A percentile compares a stretch with the other conserved stretches of the same genome.
Conservation (phyloP, 2,329 filamentous ascomycete species). For the Xylaria hypoxylon region DNA sequence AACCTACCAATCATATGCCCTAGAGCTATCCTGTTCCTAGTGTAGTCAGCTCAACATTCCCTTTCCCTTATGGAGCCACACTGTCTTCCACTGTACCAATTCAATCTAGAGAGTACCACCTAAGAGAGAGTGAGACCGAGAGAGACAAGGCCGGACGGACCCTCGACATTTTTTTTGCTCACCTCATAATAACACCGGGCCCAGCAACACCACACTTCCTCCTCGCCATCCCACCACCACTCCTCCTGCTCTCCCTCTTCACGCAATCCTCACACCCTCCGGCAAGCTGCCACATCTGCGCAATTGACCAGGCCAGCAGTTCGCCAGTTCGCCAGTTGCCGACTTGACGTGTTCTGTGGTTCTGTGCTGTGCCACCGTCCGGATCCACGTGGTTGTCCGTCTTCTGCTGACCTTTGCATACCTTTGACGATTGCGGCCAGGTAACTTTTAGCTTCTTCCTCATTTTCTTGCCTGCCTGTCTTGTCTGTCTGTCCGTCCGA, state of each 20-base stretch:
- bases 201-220: constrained; percentile 24
- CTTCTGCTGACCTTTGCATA: constrained; percentile 26
- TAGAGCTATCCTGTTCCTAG: constrained; percentile 22
- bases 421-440: constrained; percentile 31
- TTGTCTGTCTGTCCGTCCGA: constrained; percentile 29
- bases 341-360: constrained; percentile 39
- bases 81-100: constrained; percentile 16
- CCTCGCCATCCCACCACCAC: constrained; percentile 11
- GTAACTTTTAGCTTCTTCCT: constrained; percentile 28
- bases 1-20: constrained; percentile 42
- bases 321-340: constrained; percentile 32
- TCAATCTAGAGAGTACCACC: constrained; percentile 4
- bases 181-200: constrained; percentile 43
- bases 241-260: constrained; percentile 1
- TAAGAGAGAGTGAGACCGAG: not conserved
- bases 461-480: constrained; percentile 6
- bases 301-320: constrained; percentile 43
- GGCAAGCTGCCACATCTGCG: constrained; percentile 38
- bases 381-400: constrained; percentile 38
- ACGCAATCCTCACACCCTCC: constrained; percentile 24
- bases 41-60: constrained; percentile 41
- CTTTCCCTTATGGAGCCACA: constrained; percentile 30
- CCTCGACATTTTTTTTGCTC: constrained; percentile 45
- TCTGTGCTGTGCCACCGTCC: constrained; percentile 35
- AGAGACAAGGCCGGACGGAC: constrained; percentile 25